These are phyloP conservation scores for Saccharum spontaneum DNA, from an alignment of 176 grass and related monocot genomes.

Conservation along the genomic window DNA sequence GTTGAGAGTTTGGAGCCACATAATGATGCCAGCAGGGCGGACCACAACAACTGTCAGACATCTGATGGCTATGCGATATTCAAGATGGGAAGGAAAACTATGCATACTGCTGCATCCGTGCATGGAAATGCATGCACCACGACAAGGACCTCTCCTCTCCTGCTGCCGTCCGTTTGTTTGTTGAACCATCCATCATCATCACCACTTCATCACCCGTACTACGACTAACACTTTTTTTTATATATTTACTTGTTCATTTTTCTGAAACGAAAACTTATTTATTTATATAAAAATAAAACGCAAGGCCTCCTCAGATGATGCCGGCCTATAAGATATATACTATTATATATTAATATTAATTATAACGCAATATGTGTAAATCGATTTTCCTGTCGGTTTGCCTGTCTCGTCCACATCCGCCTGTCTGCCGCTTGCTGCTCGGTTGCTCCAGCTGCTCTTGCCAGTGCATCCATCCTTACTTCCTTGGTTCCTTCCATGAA, in stretches of 20 bases:
- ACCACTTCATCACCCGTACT: neutral
- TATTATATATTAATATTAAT: neutral
- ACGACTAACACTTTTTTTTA: neutral
- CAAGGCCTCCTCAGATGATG: neutral
- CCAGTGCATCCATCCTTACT: neutral
- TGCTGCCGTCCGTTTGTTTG: neutral
- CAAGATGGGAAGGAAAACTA: neutral
- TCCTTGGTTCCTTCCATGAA: neutral
- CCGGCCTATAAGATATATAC: neutral
- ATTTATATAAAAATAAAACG: neutral
- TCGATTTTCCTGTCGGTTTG: constrained; percentile 33
- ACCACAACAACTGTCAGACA: constrained; percentile 29
- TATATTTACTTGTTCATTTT: too few species aligned
- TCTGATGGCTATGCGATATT: constrained; percentile 22
- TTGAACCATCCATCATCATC: constrained; percentile 27
- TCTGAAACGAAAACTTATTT: neutral
- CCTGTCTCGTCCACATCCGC: neutral
- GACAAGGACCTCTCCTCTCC: constrained; percentile 15
- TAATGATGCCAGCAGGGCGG: neutral
- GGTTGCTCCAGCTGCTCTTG: neutral
- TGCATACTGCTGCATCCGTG: neutral
- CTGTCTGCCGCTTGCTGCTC: neutral
- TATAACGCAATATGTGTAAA: neutral
- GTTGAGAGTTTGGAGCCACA: neutral
- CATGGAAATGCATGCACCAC: neutral